A percentile compares a stretch with the other conserved stretches of the same genome.
Conservation (phyloP, 805 yeast species). For the Allodekkera sacchari region DNA sequence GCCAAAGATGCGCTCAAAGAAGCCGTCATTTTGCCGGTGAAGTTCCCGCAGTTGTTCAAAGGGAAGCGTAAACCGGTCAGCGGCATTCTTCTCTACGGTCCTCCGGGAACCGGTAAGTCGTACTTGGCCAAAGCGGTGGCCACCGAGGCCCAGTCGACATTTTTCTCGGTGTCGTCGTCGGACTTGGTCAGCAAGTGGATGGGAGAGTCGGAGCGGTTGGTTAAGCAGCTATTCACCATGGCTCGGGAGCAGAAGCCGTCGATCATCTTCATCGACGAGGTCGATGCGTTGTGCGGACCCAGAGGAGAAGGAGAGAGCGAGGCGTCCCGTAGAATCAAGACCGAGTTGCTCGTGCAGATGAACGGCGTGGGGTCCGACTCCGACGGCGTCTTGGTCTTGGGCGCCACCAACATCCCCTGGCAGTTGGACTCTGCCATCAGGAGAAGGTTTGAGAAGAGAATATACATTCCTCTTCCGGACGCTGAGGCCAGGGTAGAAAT, state of each 20-base stretch:
- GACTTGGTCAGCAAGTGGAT: constrained; percentile 97
- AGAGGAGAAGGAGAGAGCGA: constrained; percentile 98
- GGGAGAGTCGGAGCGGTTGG: constrained; percentile 97
- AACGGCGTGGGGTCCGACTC: constrained; percentile 97
- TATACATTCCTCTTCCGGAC: constrained; percentile 92
- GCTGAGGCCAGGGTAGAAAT: constrained; percentile 83
- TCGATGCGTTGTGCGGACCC: constrained; percentile 96
- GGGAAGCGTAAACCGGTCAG: constrained; percentile 91
- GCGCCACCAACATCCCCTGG: constrained; percentile 99
- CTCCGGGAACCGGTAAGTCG: constrained; percentile 98
- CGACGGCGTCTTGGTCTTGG: constrained; percentile 84
- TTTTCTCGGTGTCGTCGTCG: constrained; percentile 91
- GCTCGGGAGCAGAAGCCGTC: constrained; percentile 95
- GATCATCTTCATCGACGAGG: constrained; percentile 95
- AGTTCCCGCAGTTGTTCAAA: constrained; percentile 89
- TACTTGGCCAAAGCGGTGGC: constrained; percentile 97
- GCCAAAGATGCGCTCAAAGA: constrained; percentile 97
- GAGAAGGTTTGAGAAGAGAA: constrained; percentile 92
- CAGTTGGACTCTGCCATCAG: constrained; percentile 96
- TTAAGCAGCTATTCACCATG: constrained; percentile 89
- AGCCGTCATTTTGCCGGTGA: constrained; percentile 93
- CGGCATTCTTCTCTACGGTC: constrained; percentile 83
- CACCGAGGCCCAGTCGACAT: constrained; percentile 95
- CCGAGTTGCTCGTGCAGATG: constrained; percentile 95
- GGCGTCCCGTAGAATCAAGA: constrained; percentile 91